Evolutionary conservation across 495 filamentous ascomycete genomes (phyloP), one percentile per base, ranked within the genome.

Genomic region (Aeminium ludgeri): DNA sequence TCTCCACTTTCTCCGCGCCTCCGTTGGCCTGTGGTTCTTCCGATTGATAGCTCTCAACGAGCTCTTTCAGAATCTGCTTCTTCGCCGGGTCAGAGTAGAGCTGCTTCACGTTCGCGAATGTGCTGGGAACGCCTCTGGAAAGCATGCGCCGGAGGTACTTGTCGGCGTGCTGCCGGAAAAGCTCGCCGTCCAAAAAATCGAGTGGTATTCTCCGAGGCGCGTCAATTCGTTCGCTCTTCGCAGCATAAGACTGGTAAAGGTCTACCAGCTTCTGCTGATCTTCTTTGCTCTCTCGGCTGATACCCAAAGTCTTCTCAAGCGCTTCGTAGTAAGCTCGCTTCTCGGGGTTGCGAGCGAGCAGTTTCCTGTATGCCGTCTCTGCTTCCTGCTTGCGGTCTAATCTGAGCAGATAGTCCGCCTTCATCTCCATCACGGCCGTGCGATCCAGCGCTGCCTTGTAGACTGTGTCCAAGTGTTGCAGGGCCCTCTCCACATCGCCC

Each of bases 41-140:
- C 30, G 73, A 60, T 19, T 76, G 59, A 51, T 93, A 93, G 41
- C 81, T 71, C 53, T 92, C 73, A 5, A 85, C 87, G 30, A 99
- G 52, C 10, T 72, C 65, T 46, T 79, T 74, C 25, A 96, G 72
- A 2, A 62, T 71, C 25, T 79, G 69, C 49, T 76, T 80, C 65
- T 99, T 96, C 47, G 61, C 66, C 1, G 69, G 34, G 55, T 87
- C 78, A 17, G 65, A 64, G 61, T 95, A 96, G 15, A 99, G 69
- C 33, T 84, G 68, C 65, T 96, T 99, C 45, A 99, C 69, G 59
- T 96, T 96, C 3, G 84, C 83, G 57, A 99, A 96, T 2, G 84
- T 80, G 0, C 89, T 96, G 6, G 91, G 87, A 13, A 96, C 82
- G n/a, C 91, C 91, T 60, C 87, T 96, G 54, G 79, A 75, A 20